phyloP scores from a whole-genome alignment of 1,139 yeast genomes.

The Kodamaea derodonti region DNA sequence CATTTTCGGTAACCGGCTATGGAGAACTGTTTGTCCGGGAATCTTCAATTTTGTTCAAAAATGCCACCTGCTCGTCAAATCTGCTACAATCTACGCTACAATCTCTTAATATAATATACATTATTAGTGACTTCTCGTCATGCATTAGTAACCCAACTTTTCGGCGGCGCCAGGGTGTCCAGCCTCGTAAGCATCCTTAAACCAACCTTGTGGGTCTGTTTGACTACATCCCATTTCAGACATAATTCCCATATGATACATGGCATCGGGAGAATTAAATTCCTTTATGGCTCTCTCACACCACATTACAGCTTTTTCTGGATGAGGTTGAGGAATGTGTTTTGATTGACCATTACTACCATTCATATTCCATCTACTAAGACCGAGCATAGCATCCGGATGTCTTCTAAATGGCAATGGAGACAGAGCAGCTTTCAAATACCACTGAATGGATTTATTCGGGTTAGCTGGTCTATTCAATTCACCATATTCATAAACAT shows the following conservation, averaged over 20 bases:
- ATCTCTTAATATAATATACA: too few species aligned
- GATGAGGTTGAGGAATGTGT: constrained; percentile 60
- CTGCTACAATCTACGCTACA: too few species aligned
- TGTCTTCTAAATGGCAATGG: constrained; percentile 56
- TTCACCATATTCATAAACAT: constrained; percentile 83
- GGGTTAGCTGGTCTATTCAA: constrained; percentile 65
- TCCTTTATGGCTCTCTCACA: constrained; percentile 81
- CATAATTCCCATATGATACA: constrained; percentile 78
- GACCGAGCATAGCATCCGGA: constrained; percentile 83
- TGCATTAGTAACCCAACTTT: too few species aligned
- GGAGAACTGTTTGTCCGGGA: too few species aligned
- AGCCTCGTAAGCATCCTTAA: constrained; percentile 12
- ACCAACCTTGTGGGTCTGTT: constrained; percentile 14
- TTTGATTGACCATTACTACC: constrained; percentile 62
- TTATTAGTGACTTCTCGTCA: too few species aligned
- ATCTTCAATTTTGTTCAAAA: too few species aligned
- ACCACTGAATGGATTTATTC: constrained; percentile 84
- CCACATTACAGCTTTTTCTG: constrained; percentile 83
- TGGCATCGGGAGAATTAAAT: constrained; percentile 71
- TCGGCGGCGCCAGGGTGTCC: constrained; percentile 14
- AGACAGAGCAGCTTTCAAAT: constrained; percentile 69
- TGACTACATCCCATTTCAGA: constrained; percentile 64
- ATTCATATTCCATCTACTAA: constrained; percentile 87
- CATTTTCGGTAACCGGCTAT: too few species aligned
- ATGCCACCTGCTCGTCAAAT: too few species aligned